Percentiles rank a stretch among this genome's conserved stretches.
Evolutionary conservation across 805 yeast genomes (phyloP).

Genomic region (Lipomyces mesembrius): DNA sequence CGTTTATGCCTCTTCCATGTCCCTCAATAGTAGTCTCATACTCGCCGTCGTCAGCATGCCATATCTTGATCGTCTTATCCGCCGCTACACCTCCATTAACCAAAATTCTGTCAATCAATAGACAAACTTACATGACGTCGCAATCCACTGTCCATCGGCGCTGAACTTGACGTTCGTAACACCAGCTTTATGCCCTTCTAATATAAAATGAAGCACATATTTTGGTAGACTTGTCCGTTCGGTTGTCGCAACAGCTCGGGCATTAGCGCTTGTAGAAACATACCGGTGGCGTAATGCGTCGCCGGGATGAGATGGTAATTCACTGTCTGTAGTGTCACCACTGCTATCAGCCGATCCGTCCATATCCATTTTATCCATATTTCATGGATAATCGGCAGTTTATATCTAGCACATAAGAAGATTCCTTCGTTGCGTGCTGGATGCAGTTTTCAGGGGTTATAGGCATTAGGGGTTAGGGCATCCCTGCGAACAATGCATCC

Average conservation of each 20-base stretch:
- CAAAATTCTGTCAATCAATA: neutral
- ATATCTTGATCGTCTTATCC: slow-evolving; percentile 63
- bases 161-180: slow-evolving; percentile 26
- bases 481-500: too few species aligned
- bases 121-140: slow-evolving; percentile 34
- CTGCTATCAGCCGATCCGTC: slow-evolving; percentile 14
- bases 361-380: slow-evolving; percentile 14
- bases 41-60: slow-evolving; percentile 53
- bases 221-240: slow-evolving; percentile 13
- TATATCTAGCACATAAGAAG: too few species aligned
- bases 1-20: slow-evolving; percentile 74
- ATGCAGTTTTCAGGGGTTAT: neutral
- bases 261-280: neutral
- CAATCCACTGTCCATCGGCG: slow-evolving; percentile 33
- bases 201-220: slow-evolving; percentile 12
- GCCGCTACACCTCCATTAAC: slow-evolving; percentile 21
- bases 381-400: neutral
- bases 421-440: too few species aligned
- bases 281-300: slow-evolving; percentile 7
- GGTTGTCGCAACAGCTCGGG: too few species aligned
- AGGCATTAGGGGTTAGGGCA: too few species aligned
- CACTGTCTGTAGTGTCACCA: slow-evolving; percentile 33
- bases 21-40: slow-evolving; percentile 52
- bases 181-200: slow-evolving; percentile 32
- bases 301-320: slow-evolving; percentile 28